Evolutionary conservation across 1,139 yeast species (phyloP).

Genomic region (Yamadazyma taylorii): DNA sequence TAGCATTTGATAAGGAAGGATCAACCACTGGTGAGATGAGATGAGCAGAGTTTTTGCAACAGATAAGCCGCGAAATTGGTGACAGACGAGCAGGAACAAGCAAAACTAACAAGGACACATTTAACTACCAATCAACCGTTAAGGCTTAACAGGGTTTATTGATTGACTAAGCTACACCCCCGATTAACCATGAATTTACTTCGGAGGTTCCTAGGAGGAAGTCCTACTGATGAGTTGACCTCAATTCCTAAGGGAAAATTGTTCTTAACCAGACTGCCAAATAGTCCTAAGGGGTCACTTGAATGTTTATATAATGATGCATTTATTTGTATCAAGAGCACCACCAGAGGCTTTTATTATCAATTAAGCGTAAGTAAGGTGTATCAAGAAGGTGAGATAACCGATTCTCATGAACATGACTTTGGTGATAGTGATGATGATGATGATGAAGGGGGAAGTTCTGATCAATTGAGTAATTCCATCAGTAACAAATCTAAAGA

Average conservation of each 20-base stretch:
- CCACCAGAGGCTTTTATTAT: conserved; percentile 64
- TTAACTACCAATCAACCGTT: no score
- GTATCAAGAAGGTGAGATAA: conserved; percentile 63
- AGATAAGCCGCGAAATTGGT: no score
- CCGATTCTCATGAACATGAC: conserved; percentile 31
- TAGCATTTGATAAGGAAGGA: not conserved
- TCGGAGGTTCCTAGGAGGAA: conserved; percentile 63
- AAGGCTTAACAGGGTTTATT: not conserved
- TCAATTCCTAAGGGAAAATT: conserved; percentile 80
- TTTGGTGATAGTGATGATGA: conserved; percentile 58
- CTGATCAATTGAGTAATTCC: conserved; percentile 20
- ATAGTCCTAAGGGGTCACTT: conserved; percentile 80
- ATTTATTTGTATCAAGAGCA: conserved; percentile 66
- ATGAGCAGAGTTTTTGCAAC: not conserved
- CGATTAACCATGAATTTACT: conserved; percentile 93
- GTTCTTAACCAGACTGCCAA: conserved; percentile 68
- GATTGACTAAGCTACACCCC: no score
- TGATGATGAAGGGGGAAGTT: conserved; percentile 49
- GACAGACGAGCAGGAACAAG: no score
- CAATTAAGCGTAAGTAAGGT: conserved; percentile 73
- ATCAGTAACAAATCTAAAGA: conserved; percentile 33
- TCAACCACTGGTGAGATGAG: not conserved
- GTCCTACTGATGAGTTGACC: conserved; percentile 65
- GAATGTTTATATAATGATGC: conserved; percentile 88
- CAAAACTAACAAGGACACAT: no score